Base-by-base conservation (phyloP, 129 eudicot species). In the Flaveria ramosissima region DNA sequence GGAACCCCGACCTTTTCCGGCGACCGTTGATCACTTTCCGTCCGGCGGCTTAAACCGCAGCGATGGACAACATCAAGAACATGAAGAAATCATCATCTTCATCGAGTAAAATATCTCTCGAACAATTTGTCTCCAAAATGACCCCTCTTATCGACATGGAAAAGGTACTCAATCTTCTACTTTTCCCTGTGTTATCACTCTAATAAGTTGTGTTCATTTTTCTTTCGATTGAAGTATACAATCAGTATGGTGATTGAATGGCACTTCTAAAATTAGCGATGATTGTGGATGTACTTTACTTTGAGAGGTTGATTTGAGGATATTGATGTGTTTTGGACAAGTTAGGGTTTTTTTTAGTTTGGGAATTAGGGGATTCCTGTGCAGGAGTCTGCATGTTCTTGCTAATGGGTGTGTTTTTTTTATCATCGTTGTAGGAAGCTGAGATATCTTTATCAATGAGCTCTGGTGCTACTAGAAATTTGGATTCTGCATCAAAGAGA, bases 131-230 rank as follows among this genome's bases (percentile, higher is more conserved):
- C 46, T 91, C 98, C 43, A 85, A 76, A 51, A 91, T 87, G 96
- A 84, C 83, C 24, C 96, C 98, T 71, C 82, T 92, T 52, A 84
- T 92, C 71, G 98, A 92, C 75, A 45, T 92, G 96, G 98, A 92
- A 75, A 92, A 92, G 90, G 98, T 92, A 56, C 73, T 7, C 63
- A 0, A 20, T 27, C 68, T 16, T 15, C 62, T n/a, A 6, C 47
- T 69, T 70, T 16, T 59, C 1, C 21, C 45, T 48, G n/a, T 74
- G 19, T n/a, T n/a, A n/a, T n/a, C 42, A 0, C 0, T 32, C 0
- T 32, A 7, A 42, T 11, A 17, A 10, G 45, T 23, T 24, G 46
- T 51, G 8, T 23, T 50, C 24, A 4, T n/a, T 12, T 1, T 1
- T 23, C 53, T 72, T 3, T 43, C 52, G 36, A 23, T 68, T 53